Evolutionary conservation across 176 grass and related monocot species (phyloP), one percentile per base, ranked within the genome.

Genomic region (Aegilops umbellulata): DNA sequence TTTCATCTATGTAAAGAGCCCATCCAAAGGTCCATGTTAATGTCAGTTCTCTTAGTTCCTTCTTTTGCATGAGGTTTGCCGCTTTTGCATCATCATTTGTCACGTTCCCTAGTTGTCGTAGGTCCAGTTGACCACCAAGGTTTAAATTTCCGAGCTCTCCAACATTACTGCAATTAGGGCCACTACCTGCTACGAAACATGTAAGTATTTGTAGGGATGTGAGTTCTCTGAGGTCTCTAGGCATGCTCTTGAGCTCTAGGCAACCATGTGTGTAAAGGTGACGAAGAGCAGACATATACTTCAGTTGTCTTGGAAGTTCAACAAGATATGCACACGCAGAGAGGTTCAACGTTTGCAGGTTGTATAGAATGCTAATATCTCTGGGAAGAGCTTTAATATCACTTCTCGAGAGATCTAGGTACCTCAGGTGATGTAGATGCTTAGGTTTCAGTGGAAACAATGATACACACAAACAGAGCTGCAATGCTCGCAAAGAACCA

Each of bases 401-500:
- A 49, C 46, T 49, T 16, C 46, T 1, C 3, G 19, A 57, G 53
- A 57, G 53, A 57, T 57, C 53, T 20, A 57, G 53, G 2, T 20
- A 57, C 53, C 19, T 57, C 53, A 57, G 6, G 6, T 57, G 53
- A 57, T 57, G 53, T 20, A 57, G 53, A 57, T 57, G 6, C 19
- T 57, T 57, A 22, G 6, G 19, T 17, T 57, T 57, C 6, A 57
- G 53, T 1, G 1, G 17, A 2, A 19, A 57, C 7, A 42, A 44
- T 20, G 16, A 1, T 53, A 1, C 1, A 0, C 5, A 0, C 5
- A 1, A 19, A 9, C 7, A 1, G 0, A 35, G 0, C 3, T 0
- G 0, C 1, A 81, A 5, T 39, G 49, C 81, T 60, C n/a, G n/a
- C 0, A 83, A 3, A 58, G 49, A 72, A 0, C 0, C 5, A 0